These are phyloP conservation scores for Aspergillus sojae DNA, from an alignment of 2,329 filamentous ascomycete genomes.

Conservation along the genomic window DNA sequence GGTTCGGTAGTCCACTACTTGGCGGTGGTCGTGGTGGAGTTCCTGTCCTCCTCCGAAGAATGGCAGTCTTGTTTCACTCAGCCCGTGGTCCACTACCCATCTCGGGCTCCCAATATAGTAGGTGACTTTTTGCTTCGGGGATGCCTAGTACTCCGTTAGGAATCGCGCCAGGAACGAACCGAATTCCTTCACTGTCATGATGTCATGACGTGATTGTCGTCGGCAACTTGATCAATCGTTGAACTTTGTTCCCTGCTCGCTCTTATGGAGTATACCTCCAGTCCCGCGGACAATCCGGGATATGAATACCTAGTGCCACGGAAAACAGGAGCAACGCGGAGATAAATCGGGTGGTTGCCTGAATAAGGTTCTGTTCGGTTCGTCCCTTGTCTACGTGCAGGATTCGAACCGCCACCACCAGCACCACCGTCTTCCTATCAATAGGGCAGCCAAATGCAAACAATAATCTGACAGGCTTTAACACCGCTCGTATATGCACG, in stretches of 20 bases:
- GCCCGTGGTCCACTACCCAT: neutral
- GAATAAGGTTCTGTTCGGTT: conserved; percentile 3
- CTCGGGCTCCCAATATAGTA: neutral
- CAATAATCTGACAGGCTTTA: neutral
- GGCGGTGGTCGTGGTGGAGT: conserved; percentile 1
- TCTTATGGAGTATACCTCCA: neutral
- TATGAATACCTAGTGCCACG: neutral
- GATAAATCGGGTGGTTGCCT: neutral
- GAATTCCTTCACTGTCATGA: conserved; percentile 2
- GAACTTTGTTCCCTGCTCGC: neutral
- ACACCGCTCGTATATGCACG: neutral
- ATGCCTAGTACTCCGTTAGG: neutral
- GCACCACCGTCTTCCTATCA: neutral
- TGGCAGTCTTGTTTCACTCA: conserved; percentile 1
- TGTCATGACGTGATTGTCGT: conserved; percentile 9
- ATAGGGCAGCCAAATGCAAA: neutral
- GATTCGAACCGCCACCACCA: neutral
- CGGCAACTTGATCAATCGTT: neutral
- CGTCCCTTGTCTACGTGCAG: neutral
- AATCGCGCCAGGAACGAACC: conserved; percentile 8
- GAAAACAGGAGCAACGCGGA: neutral
- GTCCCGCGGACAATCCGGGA: neutral
- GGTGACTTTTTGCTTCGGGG: neutral
- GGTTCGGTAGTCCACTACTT: neutral
- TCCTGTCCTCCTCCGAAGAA: neutral